Evolutionary conservation across 805 yeast species (phyloP), one percentile per base, ranked within the genome.

Genomic region (Lachancea waltii): DNA sequence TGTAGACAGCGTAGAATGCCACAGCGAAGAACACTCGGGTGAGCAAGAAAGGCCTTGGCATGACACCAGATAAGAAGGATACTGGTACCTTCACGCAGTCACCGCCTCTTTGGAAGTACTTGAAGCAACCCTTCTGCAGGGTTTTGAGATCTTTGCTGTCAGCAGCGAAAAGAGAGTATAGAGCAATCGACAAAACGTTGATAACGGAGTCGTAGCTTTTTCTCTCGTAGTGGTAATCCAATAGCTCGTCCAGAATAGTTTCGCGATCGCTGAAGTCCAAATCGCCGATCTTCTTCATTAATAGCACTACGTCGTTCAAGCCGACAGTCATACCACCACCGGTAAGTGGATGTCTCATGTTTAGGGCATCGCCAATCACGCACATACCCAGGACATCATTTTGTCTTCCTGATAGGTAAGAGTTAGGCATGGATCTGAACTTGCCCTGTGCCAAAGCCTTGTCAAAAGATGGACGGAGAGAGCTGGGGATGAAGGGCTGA

Each of bases 271-370:
- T 56, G 34, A 92, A 69, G 33, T 61, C 64, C 33, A 60, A 35
- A 27, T 58, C 57, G 43, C 62, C 64, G 22, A 61, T 58, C 53
- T 36, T 70, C 52, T 38, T 81, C 36, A 92, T 67, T 27, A 84
- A 62, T 48, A 73, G 71, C 14, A 84, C 77, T 32, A 87, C 68
- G 61, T 92, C 98, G 56, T 79, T 84, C 43, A 92, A 67, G 2
- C 96, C 97, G 30, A 92, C 98, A 18, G 97, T 87, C 98, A 92
- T 92, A 44, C 98, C 98, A 47, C 98, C 98, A 37, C 98, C 98
- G 1, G 97, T 92, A 44, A 92, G 73, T 19, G 98, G 98, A 60
- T 92, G 98, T 59, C 98, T 75, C 97, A 92, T 92, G 61, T 92
- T 92, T 50, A 89, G 70, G 2, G 98, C 85, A 60, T 92, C 98